Base-by-base conservation (phyloP, 257 asterid species). In the Solanum tarijense region DNA sequence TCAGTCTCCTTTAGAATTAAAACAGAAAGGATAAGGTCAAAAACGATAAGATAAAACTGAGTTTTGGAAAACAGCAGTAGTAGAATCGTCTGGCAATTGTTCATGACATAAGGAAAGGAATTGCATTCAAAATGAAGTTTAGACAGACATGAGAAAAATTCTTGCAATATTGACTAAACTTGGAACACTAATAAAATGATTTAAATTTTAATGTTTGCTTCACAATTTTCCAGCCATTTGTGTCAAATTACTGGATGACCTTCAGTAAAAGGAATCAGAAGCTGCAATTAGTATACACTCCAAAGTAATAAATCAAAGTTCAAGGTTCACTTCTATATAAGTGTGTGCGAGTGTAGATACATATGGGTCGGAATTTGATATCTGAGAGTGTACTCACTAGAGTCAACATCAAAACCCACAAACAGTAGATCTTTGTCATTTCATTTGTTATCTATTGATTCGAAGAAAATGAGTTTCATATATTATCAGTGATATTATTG, bases 401-500 rank as follows among this genome's bases (percentile, higher is more conserved):
- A 41, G 38, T 81, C 85, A 82, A 82, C 69, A 48, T 82, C 69
- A 48, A 29, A 82, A 81, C 69, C 39, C 29, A 1, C 36, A 29
- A 31, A 48, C 68, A 81, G 43, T 81, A 81, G 34, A 48, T 81
- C 41, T 81, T 81, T 27, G 85, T 29, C 39, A 46, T 29, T 82
- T 46, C 68, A 82, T 46, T 46, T 82, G 41, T 13, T 82, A 48
- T 16, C 41, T 29, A 48, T 48, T 29, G 12, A 21, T 82, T 29
- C 7, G 4, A 38, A 48, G 85, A 48, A 52, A 82, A 86, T 78
- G 60, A 86, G 84, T 78, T 88, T 23, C 60, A 86, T 76, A 75
- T 86, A 73, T 85, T 73, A 82, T 55, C 74, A 29, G 69, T 52
- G 85, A 62, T 71, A 86, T 85, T 86, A 88, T 62, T 89, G 83